Percentiles rank a stretch among this genome's conserved stretches.
Conservation (phyloP, 1,284 basidiomycete genomes). For the Cystobasidium slooffiae region DNA sequence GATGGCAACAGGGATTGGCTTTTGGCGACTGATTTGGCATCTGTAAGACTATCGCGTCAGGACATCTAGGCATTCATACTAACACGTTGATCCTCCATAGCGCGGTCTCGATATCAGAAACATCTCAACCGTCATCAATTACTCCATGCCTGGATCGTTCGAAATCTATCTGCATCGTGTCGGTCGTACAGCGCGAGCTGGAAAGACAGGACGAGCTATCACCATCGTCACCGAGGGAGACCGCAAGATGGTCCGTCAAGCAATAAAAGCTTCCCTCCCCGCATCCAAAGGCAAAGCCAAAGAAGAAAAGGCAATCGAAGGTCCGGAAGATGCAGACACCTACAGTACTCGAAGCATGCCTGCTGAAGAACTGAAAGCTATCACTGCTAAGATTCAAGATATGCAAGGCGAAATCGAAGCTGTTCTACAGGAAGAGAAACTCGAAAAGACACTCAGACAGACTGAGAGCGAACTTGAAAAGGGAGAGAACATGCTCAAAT, state of each 20-base stretch:
- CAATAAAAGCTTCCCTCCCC: constrained; percentile 68
- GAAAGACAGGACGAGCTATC: constrained; percentile 87
- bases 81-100: neutral
- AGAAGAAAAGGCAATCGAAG: constrained; percentile 6
- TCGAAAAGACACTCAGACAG: constrained; percentile 90
- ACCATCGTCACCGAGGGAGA: constrained; percentile 95
- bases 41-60: constrained; percentile 45
- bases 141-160: constrained; percentile 93
- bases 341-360: constrained; percentile 89
- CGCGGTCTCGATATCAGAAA: constrained; percentile 56
- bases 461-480: constrained; percentile 97
- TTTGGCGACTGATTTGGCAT: constrained; percentile 61
- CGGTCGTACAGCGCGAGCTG: constrained; percentile 93
- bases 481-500: constrained; percentile 93
- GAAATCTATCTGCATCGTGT: constrained; percentile 96
- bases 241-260: constrained; percentile 93
- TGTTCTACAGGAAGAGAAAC: constrained; percentile 88
- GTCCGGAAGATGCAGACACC: constrained; percentile 75
- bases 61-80: neutral
- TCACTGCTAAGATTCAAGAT: constrained; percentile 70
- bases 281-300: constrained; percentile 9
- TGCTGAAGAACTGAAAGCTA: constrained; percentile 73
- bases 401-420: constrained; percentile 80
- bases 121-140: constrained; percentile 65
- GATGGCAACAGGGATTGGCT: constrained; percentile 84